Conservation (phyloP, 768 basidiomycete species). For the Podaxis rugospora region DNA sequence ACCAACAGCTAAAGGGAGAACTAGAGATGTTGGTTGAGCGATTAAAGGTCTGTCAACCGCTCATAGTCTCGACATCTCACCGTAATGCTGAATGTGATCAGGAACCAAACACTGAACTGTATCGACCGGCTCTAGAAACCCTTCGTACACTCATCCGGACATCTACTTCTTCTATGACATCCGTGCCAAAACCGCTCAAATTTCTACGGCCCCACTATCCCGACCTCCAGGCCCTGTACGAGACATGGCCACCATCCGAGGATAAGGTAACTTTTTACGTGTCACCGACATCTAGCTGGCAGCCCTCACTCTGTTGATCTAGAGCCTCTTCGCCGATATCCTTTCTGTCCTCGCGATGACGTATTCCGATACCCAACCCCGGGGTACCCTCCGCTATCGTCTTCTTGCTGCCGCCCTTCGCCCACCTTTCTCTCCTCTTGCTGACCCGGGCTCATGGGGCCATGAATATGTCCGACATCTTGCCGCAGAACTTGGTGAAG, state of each 20-base stretch:
- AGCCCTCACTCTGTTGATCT: conserved; percentile 16
- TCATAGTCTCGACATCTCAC: conserved; percentile 13
- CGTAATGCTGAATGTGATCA: conserved; percentile 26
- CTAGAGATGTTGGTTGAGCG: conserved; percentile 97
- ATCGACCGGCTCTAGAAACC: conserved; percentile 89
- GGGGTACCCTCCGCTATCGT: conserved; percentile 92
- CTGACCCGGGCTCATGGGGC: conserved; percentile 96
- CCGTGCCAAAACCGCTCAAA: conserved; percentile 97
- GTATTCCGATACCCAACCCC: conserved; percentile 95
- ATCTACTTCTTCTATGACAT: conserved; percentile 98
- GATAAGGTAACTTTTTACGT: conserved; percentile 51
- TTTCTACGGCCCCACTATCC: conserved; percentile 95
- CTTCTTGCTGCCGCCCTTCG: conserved; percentile 73
- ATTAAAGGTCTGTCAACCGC: conserved; percentile 57
- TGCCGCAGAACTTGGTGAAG: conserved; percentile 93
- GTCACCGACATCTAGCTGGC: neutral
- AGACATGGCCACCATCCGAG: conserved; percentile 73
- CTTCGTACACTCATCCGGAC: conserved; percentile 91
- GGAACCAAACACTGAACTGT: conserved; percentile 86
- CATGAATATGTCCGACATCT: conserved; percentile 98
- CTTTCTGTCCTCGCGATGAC: conserved; percentile 99
- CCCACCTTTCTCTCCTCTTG: conserved; percentile 59
- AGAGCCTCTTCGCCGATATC: conserved; percentile 96
- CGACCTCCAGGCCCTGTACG: conserved; percentile 77
- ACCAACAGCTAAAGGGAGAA: conserved; percentile 87